These are phyloP conservation scores for Brettanomyces sp. DNA, from an alignment of 805 yeast species.

Conservation along the genomic window DNA sequence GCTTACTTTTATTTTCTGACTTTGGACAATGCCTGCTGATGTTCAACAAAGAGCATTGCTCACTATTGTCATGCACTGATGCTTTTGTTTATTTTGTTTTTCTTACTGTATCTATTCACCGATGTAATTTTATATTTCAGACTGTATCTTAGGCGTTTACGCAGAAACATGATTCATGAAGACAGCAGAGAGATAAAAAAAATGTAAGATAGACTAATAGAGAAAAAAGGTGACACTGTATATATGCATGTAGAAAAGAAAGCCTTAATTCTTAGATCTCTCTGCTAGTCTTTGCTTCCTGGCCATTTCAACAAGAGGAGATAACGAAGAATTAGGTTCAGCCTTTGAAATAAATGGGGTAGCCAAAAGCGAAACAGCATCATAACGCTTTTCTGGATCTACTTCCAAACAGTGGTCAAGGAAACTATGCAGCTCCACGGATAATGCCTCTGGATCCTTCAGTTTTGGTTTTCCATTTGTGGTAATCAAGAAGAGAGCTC, in stretches of 20 bases:
- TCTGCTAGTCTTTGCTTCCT: conserved; percentile 47
- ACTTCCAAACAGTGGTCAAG: conserved; percentile 75
- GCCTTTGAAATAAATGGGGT: conserved; percentile 59
- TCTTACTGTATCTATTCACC: too few relatives aligned
- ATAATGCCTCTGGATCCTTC: conserved; percentile 64
- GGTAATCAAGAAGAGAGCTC: conserved; percentile 68
- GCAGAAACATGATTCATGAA: background rate
- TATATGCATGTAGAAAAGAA: background rate
- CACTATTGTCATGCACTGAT: background rate
- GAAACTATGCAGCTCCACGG: conserved; percentile 57
- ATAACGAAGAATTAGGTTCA: conserved; percentile 50
- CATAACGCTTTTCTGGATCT: conserved; percentile 70
- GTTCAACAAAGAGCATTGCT: background rate
- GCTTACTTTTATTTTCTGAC: background rate
- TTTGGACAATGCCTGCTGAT: background rate
- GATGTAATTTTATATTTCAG: too few relatives aligned
- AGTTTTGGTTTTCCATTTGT: conserved; percentile 76
- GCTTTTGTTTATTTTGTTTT: too few relatives aligned
- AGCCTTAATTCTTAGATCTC: conserved; percentile 16
- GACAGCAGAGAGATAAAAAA: background rate
- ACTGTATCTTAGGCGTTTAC: background rate
- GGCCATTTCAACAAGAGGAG: conserved; percentile 70
- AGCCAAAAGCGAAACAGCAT: conserved; percentile 61
- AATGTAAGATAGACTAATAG: background rate
- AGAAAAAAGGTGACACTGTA: background rate